Conservation (phyloP, 2,329 filamentous ascomycete species). For the Talaromyces atroroseus region DNA sequence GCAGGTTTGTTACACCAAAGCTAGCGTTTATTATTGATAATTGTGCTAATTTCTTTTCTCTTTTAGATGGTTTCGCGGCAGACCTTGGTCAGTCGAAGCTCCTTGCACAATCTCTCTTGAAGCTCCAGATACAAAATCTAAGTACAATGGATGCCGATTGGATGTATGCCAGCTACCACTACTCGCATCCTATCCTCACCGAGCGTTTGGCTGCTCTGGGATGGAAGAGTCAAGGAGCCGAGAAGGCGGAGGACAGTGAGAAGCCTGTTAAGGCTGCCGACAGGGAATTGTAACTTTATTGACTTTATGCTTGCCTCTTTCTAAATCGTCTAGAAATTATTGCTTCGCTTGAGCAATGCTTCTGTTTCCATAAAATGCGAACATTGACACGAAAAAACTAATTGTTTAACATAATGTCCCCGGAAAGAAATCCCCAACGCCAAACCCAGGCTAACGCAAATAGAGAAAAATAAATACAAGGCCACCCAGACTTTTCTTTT, state of each 20-base stretch:
- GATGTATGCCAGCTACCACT: conserved; percentile 98
- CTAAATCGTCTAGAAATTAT: not conserved
- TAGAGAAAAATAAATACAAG: not conserved
- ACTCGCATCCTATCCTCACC: conserved; percentile 92
- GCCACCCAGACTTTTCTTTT: conserved; percentile 3
- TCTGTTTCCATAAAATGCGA: not conserved
- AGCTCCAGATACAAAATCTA: conserved; percentile 96
- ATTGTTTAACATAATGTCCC: not conserved
- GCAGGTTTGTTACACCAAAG: conserved; percentile 54
- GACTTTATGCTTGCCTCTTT: not conserved
- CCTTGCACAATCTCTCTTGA: conserved; percentile 83
- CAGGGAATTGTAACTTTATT: conserved; percentile 59
- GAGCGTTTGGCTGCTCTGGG: conserved; percentile 87
- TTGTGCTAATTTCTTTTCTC: conserved; percentile 2
- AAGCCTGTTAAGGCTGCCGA: conserved; percentile 66
- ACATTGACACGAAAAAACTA: not conserved
- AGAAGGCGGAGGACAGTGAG: conserved; percentile 50
- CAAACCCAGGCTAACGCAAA: conserved; percentile 2
- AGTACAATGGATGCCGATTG: conserved; percentile 98
- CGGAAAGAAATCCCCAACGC: conserved; percentile 3
- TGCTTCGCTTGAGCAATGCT: conserved; percentile 10
- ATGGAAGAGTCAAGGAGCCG: conserved; percentile 62
- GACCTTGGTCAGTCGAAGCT: conserved; percentile 77
- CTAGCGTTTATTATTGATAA: not conserved
- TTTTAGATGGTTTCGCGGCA: conserved; percentile 71